phyloP scores from a whole-genome alignment of 2,329 filamentous ascomycete genomes.

The Ilyonectria sp. region DNA sequence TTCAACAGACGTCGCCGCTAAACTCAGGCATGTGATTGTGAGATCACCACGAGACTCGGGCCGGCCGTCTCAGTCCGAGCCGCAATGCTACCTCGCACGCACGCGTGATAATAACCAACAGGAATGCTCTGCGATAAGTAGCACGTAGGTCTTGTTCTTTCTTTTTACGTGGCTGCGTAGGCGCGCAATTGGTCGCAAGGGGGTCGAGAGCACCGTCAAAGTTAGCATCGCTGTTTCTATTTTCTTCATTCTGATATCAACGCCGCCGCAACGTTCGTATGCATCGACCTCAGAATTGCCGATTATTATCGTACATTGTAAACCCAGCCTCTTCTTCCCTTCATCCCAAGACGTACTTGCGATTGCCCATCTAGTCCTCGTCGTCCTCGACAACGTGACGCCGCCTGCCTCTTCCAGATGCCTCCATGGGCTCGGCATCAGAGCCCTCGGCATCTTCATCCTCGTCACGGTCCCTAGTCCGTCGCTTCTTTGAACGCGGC shows the following conservation, averaged over 20 bases:
- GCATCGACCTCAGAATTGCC: conserved; percentile 3
- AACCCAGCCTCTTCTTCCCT: neutral
- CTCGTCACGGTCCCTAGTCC: conserved; percentile 62
- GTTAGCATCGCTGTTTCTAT: conserved; percentile 20
- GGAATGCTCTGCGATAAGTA: conserved; percentile 1
- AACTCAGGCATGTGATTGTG: conserved; percentile 50
- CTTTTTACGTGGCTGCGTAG: neutral
- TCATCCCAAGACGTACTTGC: neutral
- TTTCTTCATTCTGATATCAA: conserved; percentile 28
- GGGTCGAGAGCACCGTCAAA: neutral
- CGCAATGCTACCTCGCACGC: conserved; percentile 24
- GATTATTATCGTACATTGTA: conserved; percentile 19
- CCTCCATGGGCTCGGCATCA: conserved; percentile 62
- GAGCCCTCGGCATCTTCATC: conserved; percentile 69
- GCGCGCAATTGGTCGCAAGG: neutral
- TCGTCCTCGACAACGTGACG: conserved; percentile 73
- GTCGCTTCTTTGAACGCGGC: conserved; percentile 65
- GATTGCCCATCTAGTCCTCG: conserved; percentile 61
- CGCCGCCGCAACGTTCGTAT: conserved; percentile 14
- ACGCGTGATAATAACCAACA: neutral
- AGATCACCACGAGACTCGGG: conserved; percentile 40
- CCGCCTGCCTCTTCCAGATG: conserved; percentile 64
- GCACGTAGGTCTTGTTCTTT: neutral
- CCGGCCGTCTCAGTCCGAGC: conserved; percentile 17
- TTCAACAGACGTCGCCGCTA: conserved; percentile 41